These are phyloP conservation scores for Schizonepeta tenuifolia DNA, from an alignment of 257 asterid genomes.

Conservation along the genomic window DNA sequence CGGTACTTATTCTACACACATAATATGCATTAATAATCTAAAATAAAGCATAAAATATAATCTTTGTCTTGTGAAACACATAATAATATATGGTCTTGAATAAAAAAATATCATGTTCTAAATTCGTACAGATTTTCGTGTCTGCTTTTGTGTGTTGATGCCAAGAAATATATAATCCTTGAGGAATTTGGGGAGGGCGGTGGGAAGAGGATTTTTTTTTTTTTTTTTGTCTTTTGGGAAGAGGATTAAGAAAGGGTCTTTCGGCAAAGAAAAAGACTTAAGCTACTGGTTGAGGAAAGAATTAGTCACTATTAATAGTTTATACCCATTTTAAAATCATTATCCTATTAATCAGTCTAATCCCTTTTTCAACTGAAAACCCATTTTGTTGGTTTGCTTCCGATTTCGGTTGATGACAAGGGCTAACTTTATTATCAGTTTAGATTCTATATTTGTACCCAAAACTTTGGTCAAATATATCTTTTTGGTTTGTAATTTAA, in stretches of 20 bases:
- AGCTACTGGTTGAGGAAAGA: constrained; percentile 22
- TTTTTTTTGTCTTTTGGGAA: too few relatives aligned
- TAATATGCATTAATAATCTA: neutral
- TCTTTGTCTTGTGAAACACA: too few relatives aligned
- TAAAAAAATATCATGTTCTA: neutral
- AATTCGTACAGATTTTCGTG: neutral
- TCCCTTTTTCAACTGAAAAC: constrained; percentile 3
- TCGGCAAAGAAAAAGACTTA: constrained; percentile 38
- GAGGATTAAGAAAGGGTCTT: constrained; percentile 41
- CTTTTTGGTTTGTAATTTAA: neutral
- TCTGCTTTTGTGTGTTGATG: neutral
- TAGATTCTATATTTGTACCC: neutral
- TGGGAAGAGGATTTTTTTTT: constrained; percentile 33
- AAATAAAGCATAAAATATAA: neutral
- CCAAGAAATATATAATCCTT: neutral
- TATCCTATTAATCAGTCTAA: constrained; percentile 8
- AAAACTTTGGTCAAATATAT: neutral
- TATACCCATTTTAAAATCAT: constrained; percentile 1
- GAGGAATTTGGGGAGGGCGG: constrained; percentile 34
- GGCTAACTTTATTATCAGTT: constrained; percentile 15
- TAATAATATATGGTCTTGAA: too few relatives aligned
- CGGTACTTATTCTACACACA: too few relatives aligned
- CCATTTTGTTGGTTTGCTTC: constrained; percentile 24
- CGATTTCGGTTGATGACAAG: constrained; percentile 5
- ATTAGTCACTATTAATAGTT: neutral